Base-by-base conservation (phyloP, 129 eudicot species). In the Heracleum sosnowskyi region DNA sequence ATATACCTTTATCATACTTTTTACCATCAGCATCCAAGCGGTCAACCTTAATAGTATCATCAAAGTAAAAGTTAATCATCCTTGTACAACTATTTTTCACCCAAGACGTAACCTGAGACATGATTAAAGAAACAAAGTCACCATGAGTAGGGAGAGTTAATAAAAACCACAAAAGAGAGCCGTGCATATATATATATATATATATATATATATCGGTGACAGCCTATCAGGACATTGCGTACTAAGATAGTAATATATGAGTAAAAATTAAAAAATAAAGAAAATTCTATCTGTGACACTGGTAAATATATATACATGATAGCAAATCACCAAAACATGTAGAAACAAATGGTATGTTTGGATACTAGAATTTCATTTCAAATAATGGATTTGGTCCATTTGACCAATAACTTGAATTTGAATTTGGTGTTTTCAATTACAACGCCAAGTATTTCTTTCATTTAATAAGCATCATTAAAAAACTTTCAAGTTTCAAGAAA, bases 1-100 rank as follows among this genome's bases (percentile, higher is more conserved):
- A 12, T 77, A 28, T 87, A 86, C 97, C 97, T 87, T 89, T 89
- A 79, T 91, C 97, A 51, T 87, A 91, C 78, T 85, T 87, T 83
- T 87, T 84, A 68, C 88, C 97, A 77, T 86, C 90, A 12, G 76
- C 80, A 78, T 91, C 97, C 51, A 83, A 63, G 26, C 85, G 80
- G 41, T 77, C 63, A 47, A 91, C 94, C 82, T 84, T 83, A 66
- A 91, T 83, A 18, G 83, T 76, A 80, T 89, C 97, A 84, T 91
- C 94, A 71, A 91, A 87, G 83, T 89, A 85, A 2, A 91, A 85
- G 66, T 76, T 75, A 51, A 73, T 87, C 97, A 91, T 91, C 76
- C 74, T 85, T 79, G 2, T 73, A 18, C 4, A 42, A 40, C 8
- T 2, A 20, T 2, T 24, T 37, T 69, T 37, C 36, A 7, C 57